These are phyloP conservation scores for Fraxinus americana DNA, from an alignment of 257 asterid species.

Conservation along the genomic window DNA sequence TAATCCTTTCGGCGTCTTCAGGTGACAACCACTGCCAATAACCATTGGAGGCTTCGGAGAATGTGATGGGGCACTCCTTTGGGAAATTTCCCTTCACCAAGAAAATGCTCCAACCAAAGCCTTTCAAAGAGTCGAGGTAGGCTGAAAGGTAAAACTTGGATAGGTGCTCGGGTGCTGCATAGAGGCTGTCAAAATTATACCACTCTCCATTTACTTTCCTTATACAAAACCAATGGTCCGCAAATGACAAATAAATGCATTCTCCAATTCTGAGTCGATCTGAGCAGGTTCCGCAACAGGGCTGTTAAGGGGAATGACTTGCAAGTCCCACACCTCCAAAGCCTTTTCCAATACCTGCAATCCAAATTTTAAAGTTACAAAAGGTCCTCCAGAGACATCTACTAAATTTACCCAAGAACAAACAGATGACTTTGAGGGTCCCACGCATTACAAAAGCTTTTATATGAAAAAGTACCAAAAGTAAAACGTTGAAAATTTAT, in stretches of 20 bases:
- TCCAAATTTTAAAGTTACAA: background rate
- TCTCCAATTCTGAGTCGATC: conserved; percentile 86
- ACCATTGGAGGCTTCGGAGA: conserved; percentile 77
- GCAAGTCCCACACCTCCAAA: conserved; percentile 92
- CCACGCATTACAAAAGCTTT: background rate
- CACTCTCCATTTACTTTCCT: conserved; percentile 91
- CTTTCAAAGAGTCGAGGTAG: conserved; percentile 80
- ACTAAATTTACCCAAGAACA: background rate
- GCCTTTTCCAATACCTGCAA: conserved; percentile 87
- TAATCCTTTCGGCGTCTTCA: conserved; percentile 88
- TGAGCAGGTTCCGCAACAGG: conserved; percentile 94
- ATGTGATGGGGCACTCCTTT: conserved; percentile 69
- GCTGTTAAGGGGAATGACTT: conserved; percentile 84
- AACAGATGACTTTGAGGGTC: background rate
- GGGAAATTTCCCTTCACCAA: conserved; percentile 90
- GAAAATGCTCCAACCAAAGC: conserved; percentile 94
- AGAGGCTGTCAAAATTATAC: conserved; percentile 54
- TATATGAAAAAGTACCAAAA: background rate
- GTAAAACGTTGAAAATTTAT: background rate
- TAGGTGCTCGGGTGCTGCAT: conserved; percentile 83
- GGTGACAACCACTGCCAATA: conserved; percentile 95
- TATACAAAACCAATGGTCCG: conserved; percentile 95
- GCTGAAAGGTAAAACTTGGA: conserved; percentile 98
- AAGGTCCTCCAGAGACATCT: background rate
- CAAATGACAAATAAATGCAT: conserved; percentile 84